A percentile compares a stretch with the other conserved stretches of the same genome.
Evolutionary conservation across 2,329 filamentous ascomycete genomes (phyloP).

Genomic region (Pyrenophora tritici-repentis): DNA sequence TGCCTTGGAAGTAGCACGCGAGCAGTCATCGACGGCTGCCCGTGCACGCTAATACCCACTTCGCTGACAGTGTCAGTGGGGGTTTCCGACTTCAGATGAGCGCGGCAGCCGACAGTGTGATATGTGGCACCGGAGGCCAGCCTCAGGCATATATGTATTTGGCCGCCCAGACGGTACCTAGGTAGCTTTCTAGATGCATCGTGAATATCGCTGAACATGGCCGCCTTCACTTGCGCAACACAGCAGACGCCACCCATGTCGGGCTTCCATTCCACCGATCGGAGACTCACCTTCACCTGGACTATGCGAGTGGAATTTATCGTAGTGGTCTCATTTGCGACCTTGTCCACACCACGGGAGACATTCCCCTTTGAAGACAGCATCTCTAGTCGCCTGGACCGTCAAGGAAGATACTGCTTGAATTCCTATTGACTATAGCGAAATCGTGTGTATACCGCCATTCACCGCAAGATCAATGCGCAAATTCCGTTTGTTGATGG

Average conservation of each 20-base stretch:
- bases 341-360: not conserved
- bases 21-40: conserved; percentile 16
- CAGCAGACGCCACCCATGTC: not conserved
- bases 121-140: not conserved
- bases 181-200: not conserved
- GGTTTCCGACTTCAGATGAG: conserved; percentile 5
- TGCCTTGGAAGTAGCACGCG: conserved; percentile 22
- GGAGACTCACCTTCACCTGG: conserved; percentile 18
- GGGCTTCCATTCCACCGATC: not conserved
- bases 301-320: not conserved
- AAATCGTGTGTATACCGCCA: not conserved
- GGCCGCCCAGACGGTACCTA: not conserved
- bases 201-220: not conserved
- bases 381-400: not conserved
- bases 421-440: not conserved
- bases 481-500: not conserved
- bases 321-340: not conserved
- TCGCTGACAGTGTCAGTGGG: conserved; percentile 17
- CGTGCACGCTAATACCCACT: conserved; percentile 13
- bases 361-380: not conserved
- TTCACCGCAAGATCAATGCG: not conserved
- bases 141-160: not conserved
- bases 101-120: not conserved
- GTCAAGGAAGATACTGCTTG: not conserved
- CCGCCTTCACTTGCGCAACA: conserved; percentile 19